These are phyloP conservation scores for Rhodotorula babjevae DNA, from an alignment of 768 basidiomycete species.

Conservation along the genomic window DNA sequence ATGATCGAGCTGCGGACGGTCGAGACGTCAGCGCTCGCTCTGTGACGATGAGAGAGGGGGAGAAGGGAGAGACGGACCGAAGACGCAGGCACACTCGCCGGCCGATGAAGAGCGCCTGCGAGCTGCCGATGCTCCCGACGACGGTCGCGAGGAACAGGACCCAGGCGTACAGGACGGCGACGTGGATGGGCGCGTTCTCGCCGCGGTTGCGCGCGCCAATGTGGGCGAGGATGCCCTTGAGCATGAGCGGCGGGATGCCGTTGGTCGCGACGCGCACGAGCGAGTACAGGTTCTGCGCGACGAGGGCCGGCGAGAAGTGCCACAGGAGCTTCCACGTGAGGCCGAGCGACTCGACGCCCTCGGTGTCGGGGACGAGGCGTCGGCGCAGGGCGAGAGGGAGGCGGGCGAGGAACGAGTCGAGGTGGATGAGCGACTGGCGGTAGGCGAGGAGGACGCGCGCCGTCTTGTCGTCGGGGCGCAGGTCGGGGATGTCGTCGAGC, in stretches of 20 bases:
- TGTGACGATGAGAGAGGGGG: no score
- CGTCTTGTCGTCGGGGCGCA: constrained; percentile 44
- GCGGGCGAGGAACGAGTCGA: constrained; percentile 8
- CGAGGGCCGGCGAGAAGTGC: constrained; percentile 20
- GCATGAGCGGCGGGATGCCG: constrained; percentile 48
- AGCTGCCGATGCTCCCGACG: constrained; percentile 41
- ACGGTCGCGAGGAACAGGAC: constrained; percentile 47
- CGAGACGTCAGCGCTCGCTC: neutral
- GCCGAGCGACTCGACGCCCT: constrained; percentile 10
- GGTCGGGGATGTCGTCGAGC: constrained; percentile 38
- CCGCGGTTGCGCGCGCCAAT: constrained; percentile 45
- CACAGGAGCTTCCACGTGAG: constrained; percentile 18
- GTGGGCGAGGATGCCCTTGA: constrained; percentile 47
- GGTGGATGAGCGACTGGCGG: constrained; percentile 24
- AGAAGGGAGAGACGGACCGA: neutral
- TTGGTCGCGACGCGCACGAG: constrained; percentile 45
- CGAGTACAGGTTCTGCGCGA: constrained; percentile 28
- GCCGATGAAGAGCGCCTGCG: constrained; percentile 48
- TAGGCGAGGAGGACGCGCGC: constrained; percentile 43
- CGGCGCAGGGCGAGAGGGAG: constrained; percentile 5
- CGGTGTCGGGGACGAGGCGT: neutral
- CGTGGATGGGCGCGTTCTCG: constrained; percentile 45
- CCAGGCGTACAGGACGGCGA: constrained; percentile 48
- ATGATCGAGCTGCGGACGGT: constrained; percentile 45
- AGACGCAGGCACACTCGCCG: constrained; percentile 45